phyloP scores from a whole-genome alignment of 2,329 filamentous ascomycete species.

The Ophiostoma australiae region DNA sequence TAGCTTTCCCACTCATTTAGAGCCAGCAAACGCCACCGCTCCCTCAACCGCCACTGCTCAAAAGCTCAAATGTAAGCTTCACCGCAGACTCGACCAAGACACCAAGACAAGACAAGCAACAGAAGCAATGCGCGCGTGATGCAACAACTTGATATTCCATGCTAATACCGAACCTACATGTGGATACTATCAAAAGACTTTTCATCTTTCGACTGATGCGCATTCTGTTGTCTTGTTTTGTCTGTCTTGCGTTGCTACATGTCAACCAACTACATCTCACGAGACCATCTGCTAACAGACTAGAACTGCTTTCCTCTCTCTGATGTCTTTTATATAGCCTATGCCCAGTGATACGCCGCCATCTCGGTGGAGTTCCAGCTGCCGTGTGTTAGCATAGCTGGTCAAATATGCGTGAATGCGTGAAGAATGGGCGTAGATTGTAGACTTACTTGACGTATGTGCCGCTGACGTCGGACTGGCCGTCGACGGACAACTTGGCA shows the following conservation, averaged over 20 bases:
- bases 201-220: conserved; percentile 79
- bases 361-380: conserved; percentile 54
- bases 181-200: conserved; percentile 65
- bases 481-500: conserved; percentile 66
- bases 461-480: conserved; percentile 64
- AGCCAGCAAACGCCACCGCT: not conserved
- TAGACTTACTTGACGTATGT: conserved; percentile 61
- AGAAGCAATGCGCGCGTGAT: conserved; percentile 49
- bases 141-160: conserved; percentile 65
- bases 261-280: not conserved
- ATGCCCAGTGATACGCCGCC: conserved; percentile 37
- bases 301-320: not conserved
- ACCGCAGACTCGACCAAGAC: not conserved
- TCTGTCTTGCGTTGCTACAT: conserved; percentile 28
- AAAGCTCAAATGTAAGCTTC: conserved; percentile 25
- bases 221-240: conserved; percentile 33
- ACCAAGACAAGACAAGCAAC: conserved; percentile 3
- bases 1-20: not conserved
- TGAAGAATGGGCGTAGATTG: not conserved
- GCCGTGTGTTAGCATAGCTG: not conserved
- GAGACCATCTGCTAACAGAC: conserved; percentile 2
- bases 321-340: not conserved
- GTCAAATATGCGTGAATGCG: not conserved
- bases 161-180: conserved; percentile 68
- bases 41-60: not conserved